Evolutionary conservation across 345 rosid genomes (phyloP), one percentile per base, ranked within the genome.

Genomic region (Sisymbrium irio): DNA sequence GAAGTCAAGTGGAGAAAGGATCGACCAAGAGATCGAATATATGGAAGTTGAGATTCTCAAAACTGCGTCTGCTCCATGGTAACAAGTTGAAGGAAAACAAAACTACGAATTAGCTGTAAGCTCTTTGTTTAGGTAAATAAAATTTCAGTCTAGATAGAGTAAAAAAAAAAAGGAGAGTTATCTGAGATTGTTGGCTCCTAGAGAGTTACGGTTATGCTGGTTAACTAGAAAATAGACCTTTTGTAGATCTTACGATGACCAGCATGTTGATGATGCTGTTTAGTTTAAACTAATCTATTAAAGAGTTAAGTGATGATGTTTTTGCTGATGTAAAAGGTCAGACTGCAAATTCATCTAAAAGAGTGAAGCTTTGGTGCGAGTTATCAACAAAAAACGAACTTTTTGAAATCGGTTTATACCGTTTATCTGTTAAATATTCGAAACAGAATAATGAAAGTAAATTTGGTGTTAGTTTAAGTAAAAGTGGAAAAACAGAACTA

Each of bases 41-140:
- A 62, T 70, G 13, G 50, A 60, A 17, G 27, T 17, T 44, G 81
- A 78, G 45, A 87, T 82, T 63, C 63, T 71, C 40, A 72, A 67
- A 14, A 28, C 71, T 67, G 83, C 75, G 0, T 57, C 78, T 37
- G 83, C 81, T 69, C 77, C 89, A 8, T 90, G 94, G 93, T 83
- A 79, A 32, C 28, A 62, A 39, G 33, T 27, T 60, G 0, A 19
- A 46, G 9, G 12, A 7, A 45, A 17, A 45, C 22, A 46, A 49
- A 20, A 20, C n/a, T 22, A 50, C 12, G 3, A 50, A 50, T 13
- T 17, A 46, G 30, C 30, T 50, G 7, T 33, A 14, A 46, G 12
- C 10, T 70, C 28, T 6, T 1, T 46, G 32, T 46, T 70, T 22
- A 5, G 55, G 37, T 33, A 19, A 32, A 42, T 42, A 44, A 14